Conservation (phyloP, 352 stramenopile species). For the Phytophthora colocasiae region DNA sequence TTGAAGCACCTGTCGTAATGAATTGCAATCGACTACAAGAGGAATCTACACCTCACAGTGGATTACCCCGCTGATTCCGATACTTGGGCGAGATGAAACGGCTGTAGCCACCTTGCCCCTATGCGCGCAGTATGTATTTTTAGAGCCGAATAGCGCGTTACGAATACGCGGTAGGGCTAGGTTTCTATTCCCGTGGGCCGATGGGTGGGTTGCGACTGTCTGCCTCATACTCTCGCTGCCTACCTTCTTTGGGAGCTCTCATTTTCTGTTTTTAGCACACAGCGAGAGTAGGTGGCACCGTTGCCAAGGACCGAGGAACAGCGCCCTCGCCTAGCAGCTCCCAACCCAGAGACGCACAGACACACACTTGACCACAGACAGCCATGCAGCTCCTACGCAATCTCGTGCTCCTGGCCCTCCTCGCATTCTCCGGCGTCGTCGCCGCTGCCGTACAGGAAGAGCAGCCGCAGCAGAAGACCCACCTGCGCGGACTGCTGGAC, state of each 20-base stretch:
- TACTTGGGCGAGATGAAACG: neutral
- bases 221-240: slow-evolving; percentile 9
- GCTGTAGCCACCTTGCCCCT: slow-evolving; percentile 11
- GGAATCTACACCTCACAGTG: neutral
- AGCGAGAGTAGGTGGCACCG: slow-evolving; percentile 7
- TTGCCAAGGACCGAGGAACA: slow-evolving; percentile 20
- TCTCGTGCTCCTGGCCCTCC: slow-evolving; percentile 30
- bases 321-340: slow-evolving; percentile 5
- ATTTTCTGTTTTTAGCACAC: slow-evolving; percentile 46
- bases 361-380: slow-evolving; percentile 8
- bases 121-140: slow-evolving; percentile 29
- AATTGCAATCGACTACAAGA: neutral
- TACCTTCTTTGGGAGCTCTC: slow-evolving; percentile 16
- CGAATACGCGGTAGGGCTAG: slow-evolving; percentile 3
- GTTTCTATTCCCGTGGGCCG: slow-evolving; percentile 5
- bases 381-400: slow-evolving; percentile 35
- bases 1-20: neutral
- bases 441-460: slow-evolving; percentile 9
- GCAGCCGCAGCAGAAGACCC: slow-evolving; percentile 34
- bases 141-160: slow-evolving; percentile 9
- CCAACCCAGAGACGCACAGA: slow-evolving; percentile 2
- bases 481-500: slow-evolving; percentile 50
- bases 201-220: slow-evolving; percentile 28
- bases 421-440: slow-evolving; percentile 7
- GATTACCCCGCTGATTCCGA: neutral